Percentiles rank a stretch among this genome's conserved stretches.
Conservation (phyloP, 257 asterid species). For the Plantago major region DNA sequence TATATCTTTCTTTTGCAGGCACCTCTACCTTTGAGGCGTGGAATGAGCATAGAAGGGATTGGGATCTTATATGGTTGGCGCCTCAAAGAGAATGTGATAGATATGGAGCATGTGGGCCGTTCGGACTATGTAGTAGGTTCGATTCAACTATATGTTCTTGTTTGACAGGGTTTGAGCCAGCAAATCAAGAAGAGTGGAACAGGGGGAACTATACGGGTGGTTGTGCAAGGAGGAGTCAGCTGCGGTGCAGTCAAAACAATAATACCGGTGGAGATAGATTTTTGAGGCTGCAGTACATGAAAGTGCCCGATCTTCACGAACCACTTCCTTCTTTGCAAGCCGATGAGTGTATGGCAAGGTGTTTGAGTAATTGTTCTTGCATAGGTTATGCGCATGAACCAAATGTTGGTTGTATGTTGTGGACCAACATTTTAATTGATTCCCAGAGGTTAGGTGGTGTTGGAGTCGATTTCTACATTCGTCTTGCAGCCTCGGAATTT, state of each 20-base stretch:
- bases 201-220: constrained; percentile 23
- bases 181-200: constrained; percentile 18
- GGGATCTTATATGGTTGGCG: too few species aligned
- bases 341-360: constrained; percentile 24
- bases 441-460: constrained; percentile 20
- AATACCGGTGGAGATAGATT: constrained; percentile 37
- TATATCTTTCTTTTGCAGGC: too few species aligned
- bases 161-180: constrained; percentile 31
- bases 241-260: constrained; percentile 26
- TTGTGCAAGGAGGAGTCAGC: constrained; percentile 19
- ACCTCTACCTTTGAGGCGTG: too few species aligned
- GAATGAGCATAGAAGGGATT: too few species aligned
- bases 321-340: constrained; percentile 20
- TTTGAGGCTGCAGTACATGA: constrained; percentile 24
- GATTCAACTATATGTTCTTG: constrained; percentile 30
- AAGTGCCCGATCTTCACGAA: constrained; percentile 39
- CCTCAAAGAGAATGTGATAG: constrained; percentile 22
- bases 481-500: constrained; percentile 28
- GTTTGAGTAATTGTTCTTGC: constrained; percentile 40
- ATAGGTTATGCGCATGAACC: constrained; percentile 31
- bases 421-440: constrained; percentile 28
- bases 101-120: constrained; percentile 33
- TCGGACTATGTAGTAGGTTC: constrained; percentile 19
- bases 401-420: constrained; percentile 38
- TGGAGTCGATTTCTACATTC: constrained; percentile 33